Conservation (phyloP, 768 basidiomycete species). For the Termitomyces sp. region DNA sequence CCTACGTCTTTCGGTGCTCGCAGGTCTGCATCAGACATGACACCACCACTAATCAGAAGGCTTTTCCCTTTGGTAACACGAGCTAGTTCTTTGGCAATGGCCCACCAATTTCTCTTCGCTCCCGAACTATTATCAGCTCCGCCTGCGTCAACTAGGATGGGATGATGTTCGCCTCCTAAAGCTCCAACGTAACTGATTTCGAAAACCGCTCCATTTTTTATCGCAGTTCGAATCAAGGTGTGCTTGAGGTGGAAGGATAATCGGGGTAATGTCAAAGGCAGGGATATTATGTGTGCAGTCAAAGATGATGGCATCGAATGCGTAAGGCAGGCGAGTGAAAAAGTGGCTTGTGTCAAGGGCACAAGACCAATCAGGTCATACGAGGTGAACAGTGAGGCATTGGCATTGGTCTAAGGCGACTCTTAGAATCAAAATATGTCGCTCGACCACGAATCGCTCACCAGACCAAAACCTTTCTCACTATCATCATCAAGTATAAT, state of each 20-base stretch:
- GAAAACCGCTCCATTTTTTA: slow-evolving; percentile 81
- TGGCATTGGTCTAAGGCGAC: slow-evolving; percentile 62
- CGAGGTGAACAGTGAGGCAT: slow-evolving; percentile 52
- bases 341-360: slow-evolving; percentile 70
- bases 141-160: slow-evolving; percentile 41
- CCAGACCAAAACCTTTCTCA: slow-evolving; percentile 83
- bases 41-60: slow-evolving; percentile 70
- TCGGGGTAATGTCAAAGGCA: slow-evolving; percentile 76
- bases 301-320: slow-evolving; percentile 73
- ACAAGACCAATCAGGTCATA: slow-evolving; percentile 80
- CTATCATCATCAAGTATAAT: slow-evolving; percentile 81
- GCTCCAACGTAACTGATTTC: slow-evolving; percentile 80
- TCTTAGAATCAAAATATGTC: not conserved
- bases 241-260: slow-evolving; percentile 82
- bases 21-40: slow-evolving; percentile 56
- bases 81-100: slow-evolving; percentile 69
- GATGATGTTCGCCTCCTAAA: slow-evolving; percentile 59
- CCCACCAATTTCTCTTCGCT: slow-evolving; percentile 85
- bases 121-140: slow-evolving; percentile 50
- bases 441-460: slow-evolving; percentile 31
- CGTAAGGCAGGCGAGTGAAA: slow-evolving; percentile 78
- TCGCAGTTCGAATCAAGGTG: slow-evolving; percentile 76
- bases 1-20: slow-evolving; percentile 71
- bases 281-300: slow-evolving; percentile 77
- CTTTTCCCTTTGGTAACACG: slow-evolving; percentile 82